Percentiles rank a stretch among this genome's conserved stretches.
phyloP scores from a whole-genome alignment of 2,329 filamentous ascomycete genomes.

The Leptographium radiaticola region DNA sequence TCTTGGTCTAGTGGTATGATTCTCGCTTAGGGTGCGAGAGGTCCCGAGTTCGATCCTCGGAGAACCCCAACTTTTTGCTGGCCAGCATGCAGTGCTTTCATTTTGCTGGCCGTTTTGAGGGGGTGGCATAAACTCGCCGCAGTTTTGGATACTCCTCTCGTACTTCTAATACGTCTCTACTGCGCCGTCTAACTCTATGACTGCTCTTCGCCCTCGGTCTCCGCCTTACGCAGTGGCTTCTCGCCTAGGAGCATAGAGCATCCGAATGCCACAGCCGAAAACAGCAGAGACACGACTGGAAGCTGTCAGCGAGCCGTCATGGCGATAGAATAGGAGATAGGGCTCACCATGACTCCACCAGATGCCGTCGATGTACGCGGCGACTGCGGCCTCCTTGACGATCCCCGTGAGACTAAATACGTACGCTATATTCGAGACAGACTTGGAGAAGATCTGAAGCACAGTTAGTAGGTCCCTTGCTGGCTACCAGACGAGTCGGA shows the following conservation, averaged over 20 bases:
- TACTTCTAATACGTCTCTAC: too few relatives aligned
- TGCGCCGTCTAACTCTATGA: not conserved
- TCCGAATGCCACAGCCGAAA: constrained; percentile 6
- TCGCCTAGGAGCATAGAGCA: constrained; percentile 7
- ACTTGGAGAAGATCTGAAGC: constrained; percentile 5
- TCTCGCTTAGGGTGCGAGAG: constrained; percentile 42
- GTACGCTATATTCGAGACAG: constrained; percentile 11
- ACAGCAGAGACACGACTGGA: constrained; percentile 10
- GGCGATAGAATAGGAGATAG: not conserved
- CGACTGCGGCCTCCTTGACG: constrained; percentile 8
- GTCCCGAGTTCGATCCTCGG: constrained; percentile 6
- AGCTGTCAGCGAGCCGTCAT: not conserved
- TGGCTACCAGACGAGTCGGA: not conserved
- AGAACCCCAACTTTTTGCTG: constrained; percentile 2
- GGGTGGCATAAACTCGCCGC: too few relatives aligned
- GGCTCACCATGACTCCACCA: constrained; percentile 12
- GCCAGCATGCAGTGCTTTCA: too few relatives aligned
- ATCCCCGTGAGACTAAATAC: constrained; percentile 4
- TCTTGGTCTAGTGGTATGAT: constrained; percentile 47
- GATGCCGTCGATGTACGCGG: constrained; percentile 10
- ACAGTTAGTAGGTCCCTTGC: not conserved
- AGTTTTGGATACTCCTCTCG: too few relatives aligned
- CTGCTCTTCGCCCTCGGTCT: not conserved
- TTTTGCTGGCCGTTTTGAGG: too few relatives aligned
- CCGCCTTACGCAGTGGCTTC: constrained; percentile 6